Percentiles rank a stretch among this genome's conserved stretches.
Evolutionary conservation across 306 rosid species (phyloP).

Genomic region (Aeschynomene evenia): DNA sequence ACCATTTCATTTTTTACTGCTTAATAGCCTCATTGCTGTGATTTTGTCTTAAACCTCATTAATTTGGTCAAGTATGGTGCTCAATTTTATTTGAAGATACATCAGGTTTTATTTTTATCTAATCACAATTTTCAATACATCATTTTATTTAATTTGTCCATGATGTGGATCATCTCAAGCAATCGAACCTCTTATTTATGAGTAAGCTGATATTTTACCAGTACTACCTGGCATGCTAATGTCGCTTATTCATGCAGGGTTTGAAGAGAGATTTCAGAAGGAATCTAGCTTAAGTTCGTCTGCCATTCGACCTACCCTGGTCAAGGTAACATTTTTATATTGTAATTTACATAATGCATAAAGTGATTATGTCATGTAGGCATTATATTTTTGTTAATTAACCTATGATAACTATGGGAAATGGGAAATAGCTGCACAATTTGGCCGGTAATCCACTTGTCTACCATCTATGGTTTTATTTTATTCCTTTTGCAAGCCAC

Average conservation of each 20-base stretch:
- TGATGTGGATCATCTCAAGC: background rate
- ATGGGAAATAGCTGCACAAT: background rate
- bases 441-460: background rate
- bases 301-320: constrained; percentile 82
- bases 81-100: no score
- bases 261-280: constrained; percentile 98
- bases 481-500: background rate
- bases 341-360: constrained; percentile 1
- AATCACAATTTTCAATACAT: background rate
- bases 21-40: no score
- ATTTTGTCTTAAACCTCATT: background rate
- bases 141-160: constrained; percentile 4
- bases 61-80: no score
- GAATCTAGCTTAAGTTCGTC: constrained; percentile 90
- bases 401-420: background rate
- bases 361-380: background rate
- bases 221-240: constrained; percentile 9
- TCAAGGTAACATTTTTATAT: constrained; percentile 61
- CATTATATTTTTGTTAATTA: constrained; percentile 14
- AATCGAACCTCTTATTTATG: constrained; percentile 3
- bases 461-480: background rate
- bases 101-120: no score
- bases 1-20: no score
- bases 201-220: background rate
- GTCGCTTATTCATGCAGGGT: constrained; percentile 52